Evolutionary conservation across 2,329 filamentous ascomycete genomes (phyloP), one percentile per base, ranked within the genome.

Genomic region (Aspergillus bombycis): DNA sequence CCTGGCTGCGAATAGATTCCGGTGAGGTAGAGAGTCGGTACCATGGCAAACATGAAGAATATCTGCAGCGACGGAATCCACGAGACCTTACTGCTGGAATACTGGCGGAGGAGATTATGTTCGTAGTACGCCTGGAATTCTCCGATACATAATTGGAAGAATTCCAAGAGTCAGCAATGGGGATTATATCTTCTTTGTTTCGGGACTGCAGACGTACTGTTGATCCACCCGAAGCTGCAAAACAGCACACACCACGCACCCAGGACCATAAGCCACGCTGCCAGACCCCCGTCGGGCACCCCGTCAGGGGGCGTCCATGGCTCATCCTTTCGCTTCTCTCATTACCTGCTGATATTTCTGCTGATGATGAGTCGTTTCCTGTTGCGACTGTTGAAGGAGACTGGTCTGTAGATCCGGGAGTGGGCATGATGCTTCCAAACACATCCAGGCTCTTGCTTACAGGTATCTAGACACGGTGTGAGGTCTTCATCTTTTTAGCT

Each of bases 91-190:
- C 34, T 16, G 14, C 60, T 52, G 1, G 66, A 66, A 26, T 68
- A 65, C 4, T 52, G 8, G 1, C 26, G 23, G 9, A 68, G 45
- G 2, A 57, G 57, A 10, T 46, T 30, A 0, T 23, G 41, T 21
- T 65, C 50, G 43, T 66, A 68, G 28, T 68, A 66, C 2, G 48
- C 46, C 38, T 68, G 66, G 14, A 66, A 68, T 1, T 50, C 45
- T 2, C 66, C 66, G 1, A 67, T 58, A 19, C 61, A 61, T 67
- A n/a, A 26, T 23, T n/a, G 8, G 48, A 12, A n/a, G 26, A 21
- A 26, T 48, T 4, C 2, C n/a, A 46, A 21, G 28, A 41, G 14
- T 32, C 28, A 34, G 21, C 12, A 12, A 41, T 28, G 26, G 26
- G 4, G 19, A 38, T 8, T 50, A 12, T 16, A 6, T 10, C 46